phyloP scores from a whole-genome alignment of 2,329 filamentous ascomycete genomes.

The Stachybotrys chlorohalonatus region DNA sequence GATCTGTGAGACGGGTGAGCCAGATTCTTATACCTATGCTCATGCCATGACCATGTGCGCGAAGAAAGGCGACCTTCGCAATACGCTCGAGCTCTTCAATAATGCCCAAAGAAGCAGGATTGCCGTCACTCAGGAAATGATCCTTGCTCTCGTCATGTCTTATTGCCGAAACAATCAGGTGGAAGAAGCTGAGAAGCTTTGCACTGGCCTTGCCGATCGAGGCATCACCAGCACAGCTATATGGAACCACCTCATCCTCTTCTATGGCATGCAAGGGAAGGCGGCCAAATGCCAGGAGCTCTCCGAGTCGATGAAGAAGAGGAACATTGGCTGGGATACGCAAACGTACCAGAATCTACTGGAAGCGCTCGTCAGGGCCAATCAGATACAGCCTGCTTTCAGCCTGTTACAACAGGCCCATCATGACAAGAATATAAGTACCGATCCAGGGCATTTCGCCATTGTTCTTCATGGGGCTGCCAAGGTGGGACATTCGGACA shows the following conservation, averaged over 20 bases:
- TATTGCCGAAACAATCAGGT: constrained; percentile 40
- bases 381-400: constrained; percentile 40
- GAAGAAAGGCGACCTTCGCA: constrained; percentile 62
- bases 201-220: constrained; percentile 40
- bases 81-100: constrained; percentile 55
- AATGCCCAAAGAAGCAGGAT: constrained; percentile 48
- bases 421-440: constrained; percentile 33
- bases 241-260: constrained; percentile 71
- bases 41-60: constrained; percentile 67
- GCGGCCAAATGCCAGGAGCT: constrained; percentile 38
- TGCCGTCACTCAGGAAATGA: constrained; percentile 45
- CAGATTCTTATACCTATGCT: constrained; percentile 58
- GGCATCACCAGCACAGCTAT: constrained; percentile 48
- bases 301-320: constrained; percentile 38
- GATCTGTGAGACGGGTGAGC: constrained; percentile 39
- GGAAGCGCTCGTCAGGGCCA: constrained; percentile 36
- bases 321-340: constrained; percentile 36
- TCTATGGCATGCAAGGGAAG: constrained; percentile 55
- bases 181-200: constrained; percentile 26
- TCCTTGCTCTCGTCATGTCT: constrained; percentile 57
- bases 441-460: constrained; percentile 39
- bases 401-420: constrained; percentile 35
- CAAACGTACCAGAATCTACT: constrained; percentile 43
- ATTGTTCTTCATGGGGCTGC: constrained; percentile 45
- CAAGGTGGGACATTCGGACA: constrained; percentile 30